A percentile compares a stretch with the other conserved stretches of the same genome.
phyloP scores from a whole-genome alignment of 345 rosid genomes.

The Dimocarpus longan region DNA sequence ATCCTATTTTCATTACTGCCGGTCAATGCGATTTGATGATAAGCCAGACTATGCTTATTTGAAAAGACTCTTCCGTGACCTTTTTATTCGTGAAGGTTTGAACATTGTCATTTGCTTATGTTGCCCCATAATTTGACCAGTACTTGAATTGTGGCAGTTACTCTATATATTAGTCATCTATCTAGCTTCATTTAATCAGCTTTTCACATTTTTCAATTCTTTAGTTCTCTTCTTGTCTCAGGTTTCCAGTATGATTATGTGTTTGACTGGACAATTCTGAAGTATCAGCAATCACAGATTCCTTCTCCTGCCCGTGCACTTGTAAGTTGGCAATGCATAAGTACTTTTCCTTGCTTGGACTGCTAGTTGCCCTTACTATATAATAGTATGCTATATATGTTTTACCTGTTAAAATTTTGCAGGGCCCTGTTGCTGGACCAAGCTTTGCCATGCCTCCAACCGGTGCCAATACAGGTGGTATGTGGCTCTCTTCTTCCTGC shows the following conservation, averaged over 20 bases:
- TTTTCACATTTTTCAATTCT: slow-evolving; percentile 20
- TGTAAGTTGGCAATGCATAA: slow-evolving; percentile 41
- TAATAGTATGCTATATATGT: neutral
- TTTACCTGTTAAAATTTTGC: slow-evolving; percentile 13
- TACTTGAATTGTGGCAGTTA: neutral
- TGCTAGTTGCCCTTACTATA: neutral
- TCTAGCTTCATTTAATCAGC: neutral
- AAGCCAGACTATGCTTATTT: slow-evolving; percentile 89
- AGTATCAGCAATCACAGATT: slow-evolving; percentile 82
- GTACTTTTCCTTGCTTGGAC: slow-evolving; percentile 13
- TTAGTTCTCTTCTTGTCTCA: slow-evolving; percentile 27
- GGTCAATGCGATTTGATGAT: slow-evolving; percentile 85
- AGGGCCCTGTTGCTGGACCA: slow-evolving; percentile 83
- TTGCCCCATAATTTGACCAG: neutral
- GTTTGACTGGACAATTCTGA: slow-evolving; percentile 93
- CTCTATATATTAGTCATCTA: neutral
- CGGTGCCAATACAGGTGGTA: slow-evolving; percentile 61
- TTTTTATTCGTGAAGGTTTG: slow-evolving; percentile 92
- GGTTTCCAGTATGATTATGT: slow-evolving; percentile 92
- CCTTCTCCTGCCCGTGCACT: slow-evolving; percentile 51
- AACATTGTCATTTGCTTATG: slow-evolving; percentile 15
- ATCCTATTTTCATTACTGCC: slow-evolving; percentile 88
- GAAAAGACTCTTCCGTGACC: slow-evolving; percentile 86
- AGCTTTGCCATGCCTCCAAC: slow-evolving; percentile 69
- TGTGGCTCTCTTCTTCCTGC: slow-evolving; percentile 9